A percentile compares a stretch with the other conserved stretches of the same genome.
Conservation (phyloP, 345 rosid genomes). For the Toxicodendron radicans region DNA sequence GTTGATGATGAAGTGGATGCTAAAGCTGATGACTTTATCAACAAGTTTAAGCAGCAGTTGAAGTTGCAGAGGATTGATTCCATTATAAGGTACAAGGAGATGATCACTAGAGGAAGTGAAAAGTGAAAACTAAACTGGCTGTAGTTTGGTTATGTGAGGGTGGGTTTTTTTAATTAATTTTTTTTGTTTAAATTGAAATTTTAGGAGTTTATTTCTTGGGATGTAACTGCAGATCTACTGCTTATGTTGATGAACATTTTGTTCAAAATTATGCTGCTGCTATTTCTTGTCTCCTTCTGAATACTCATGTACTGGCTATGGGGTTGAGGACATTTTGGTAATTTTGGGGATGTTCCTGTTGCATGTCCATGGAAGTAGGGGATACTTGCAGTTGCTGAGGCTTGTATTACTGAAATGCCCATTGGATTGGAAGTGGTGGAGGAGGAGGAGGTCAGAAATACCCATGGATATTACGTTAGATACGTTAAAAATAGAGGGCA, state of each 20-base stretch:
- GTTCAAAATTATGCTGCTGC: constrained; percentile 14
- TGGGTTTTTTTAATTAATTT: constrained; percentile 4
- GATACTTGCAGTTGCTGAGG: not conserved
- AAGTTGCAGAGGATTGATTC: constrained; percentile 74
- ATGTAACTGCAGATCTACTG: constrained; percentile 35
- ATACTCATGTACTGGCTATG: not conserved
- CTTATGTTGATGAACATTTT: constrained; percentile 21
- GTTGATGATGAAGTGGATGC: constrained; percentile 73
- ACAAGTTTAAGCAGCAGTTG: constrained; percentile 69
- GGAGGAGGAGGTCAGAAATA: not conserved
- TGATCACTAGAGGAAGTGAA: constrained; percentile 35
- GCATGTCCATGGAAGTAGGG: constrained; percentile 9
- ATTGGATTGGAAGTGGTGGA: not conserved
- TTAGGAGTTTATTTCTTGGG: not conserved
- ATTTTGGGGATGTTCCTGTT: not conserved
- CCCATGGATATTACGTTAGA: not conserved
- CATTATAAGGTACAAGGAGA: constrained; percentile 58
- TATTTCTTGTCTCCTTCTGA: not conserved
- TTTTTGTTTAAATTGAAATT: constrained; percentile 1
- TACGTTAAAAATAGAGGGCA: not conserved
- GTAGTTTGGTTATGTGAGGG: not conserved
- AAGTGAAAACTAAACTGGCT: constrained; percentile 20
- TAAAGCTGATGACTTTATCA: constrained; percentile 74
- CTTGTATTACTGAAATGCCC: constrained; percentile 12
- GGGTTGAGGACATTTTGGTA: not conserved